Base-by-base conservation (phyloP, 331 rosid genomes). In the Malus hybrid region DNA sequence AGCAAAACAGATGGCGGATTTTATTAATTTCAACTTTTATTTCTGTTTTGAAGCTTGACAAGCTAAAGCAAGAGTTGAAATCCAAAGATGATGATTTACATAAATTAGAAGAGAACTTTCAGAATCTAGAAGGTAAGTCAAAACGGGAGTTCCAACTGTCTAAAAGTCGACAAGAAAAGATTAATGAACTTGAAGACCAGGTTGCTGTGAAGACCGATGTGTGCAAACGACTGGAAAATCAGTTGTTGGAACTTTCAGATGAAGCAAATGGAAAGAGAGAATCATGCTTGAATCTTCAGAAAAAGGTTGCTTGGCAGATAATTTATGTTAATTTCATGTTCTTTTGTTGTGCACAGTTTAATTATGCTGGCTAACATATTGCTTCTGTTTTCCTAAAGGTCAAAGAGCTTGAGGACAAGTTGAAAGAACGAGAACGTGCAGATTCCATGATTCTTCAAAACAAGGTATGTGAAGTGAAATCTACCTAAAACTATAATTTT, bases 161-260 rank as follows among this genome's bases (percentile, higher is more conserved):
- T 70, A 83, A 66, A 86, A 90, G 64, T 73, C 84, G 86, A 65
- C 88, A 88, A 67, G 96, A 88, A 73, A 90, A 70, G 73, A 82
- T 90, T 57, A 84, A 85, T 80, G 91, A 88, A 73, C 96, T 88
- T 57, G 93, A 90, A 81, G 85, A 83, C 28, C 88, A 90, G 75
- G 76, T 88, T 72, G 87, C 83, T 69, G 77, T 80, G 72, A 88
- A 85, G 85, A 52, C 63, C 24, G 72, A 80, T 72, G 15, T 85
- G 78, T 90, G 87, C 75, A 85, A 69, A 79, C 90, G 81, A 61
- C 84, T 87, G 20, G 88, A 90, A 80, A 85, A 80, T 61, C 90
- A 88, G 74, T 70, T 88, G 68, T 78, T 78, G 62, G 86, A 87
- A 60, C 74, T 87, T 68, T 82, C 86, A 50, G 89, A 86, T 24